Conservation (phyloP, 176 grass and related monocot species). For the Bonia amplexicaulis region DNA sequence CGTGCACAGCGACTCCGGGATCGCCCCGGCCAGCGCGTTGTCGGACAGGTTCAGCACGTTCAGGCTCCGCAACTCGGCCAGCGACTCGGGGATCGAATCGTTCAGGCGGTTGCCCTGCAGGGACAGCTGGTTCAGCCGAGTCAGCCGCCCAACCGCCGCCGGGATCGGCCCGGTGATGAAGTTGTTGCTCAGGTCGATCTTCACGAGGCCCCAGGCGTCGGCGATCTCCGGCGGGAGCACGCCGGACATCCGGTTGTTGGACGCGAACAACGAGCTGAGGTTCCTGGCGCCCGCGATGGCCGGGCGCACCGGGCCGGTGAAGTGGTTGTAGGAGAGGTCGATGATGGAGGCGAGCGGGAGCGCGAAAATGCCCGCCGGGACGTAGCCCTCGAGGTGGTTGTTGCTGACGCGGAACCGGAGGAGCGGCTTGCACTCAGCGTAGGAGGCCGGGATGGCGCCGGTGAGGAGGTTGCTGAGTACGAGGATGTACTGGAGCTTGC, state of each 20-base stretch:
- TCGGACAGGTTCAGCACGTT: constrained; percentile 92
- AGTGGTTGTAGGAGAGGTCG: constrained; percentile 70
- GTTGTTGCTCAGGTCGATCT: constrained; percentile 87
- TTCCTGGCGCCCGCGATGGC: constrained; percentile 51
- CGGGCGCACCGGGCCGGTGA: constrained; percentile 46
- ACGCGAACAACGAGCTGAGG: constrained; percentile 64
- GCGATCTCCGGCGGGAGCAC: constrained; percentile 54
- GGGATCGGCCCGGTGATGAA: constrained; percentile 62
- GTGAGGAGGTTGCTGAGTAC: constrained; percentile 77
- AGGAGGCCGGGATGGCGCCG: constrained; percentile 50
- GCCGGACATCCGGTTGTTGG: constrained; percentile 57
- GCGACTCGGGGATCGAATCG: constrained; percentile 60
- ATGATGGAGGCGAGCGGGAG: constrained; percentile 77
- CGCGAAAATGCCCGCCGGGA: constrained; percentile 60
- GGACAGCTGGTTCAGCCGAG: constrained; percentile 68
- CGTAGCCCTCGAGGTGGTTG: constrained; percentile 57
- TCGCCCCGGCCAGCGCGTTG: constrained; percentile 67
- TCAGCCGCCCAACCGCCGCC: constrained; percentile 32
- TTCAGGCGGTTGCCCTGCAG: constrained; percentile 69
- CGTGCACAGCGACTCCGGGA: constrained; percentile 67
- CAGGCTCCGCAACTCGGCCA: constrained; percentile 48
- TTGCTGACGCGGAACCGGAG: constrained; percentile 72
- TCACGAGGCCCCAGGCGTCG: constrained; percentile 41
- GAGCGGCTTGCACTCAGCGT: constrained; percentile 50
- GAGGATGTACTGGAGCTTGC: constrained; percentile 68